phyloP scores from a whole-genome alignment of 805 yeast species.

The Sugiyamaella americana region DNA sequence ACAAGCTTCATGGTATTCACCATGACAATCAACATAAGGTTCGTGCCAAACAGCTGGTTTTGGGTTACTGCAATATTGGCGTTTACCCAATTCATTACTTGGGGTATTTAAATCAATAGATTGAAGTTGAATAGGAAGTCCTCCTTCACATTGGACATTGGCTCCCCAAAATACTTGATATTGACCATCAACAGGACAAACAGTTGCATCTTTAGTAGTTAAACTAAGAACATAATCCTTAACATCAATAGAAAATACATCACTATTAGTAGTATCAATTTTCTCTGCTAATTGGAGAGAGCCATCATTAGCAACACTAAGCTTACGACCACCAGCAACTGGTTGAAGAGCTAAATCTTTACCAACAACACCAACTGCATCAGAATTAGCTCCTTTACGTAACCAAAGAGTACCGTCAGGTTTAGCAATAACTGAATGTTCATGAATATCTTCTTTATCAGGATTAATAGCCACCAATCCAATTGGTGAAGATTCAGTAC shows the following conservation, averaged over 20 bases:
- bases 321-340: conserved; percentile 7
- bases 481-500: background rate
- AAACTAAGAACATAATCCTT: conserved; percentile 4
- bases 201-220: conserved; percentile 7
- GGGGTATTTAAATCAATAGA: background rate
- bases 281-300: conserved; percentile 10
- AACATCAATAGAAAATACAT: conserved; percentile 8
- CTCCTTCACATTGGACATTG: conserved; percentile 7
- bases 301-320: conserved; percentile 8
- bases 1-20: background rate
- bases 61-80: too few relatives aligned
- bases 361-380: conserved; percentile 4
- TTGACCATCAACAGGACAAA: conserved; percentile 9
- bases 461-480: conserved; percentile 7
- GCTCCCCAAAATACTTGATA: conserved; percentile 11
- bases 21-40: background rate
- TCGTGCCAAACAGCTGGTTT: background rate
- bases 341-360: conserved; percentile 6
- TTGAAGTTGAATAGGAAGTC: conserved; percentile 5
- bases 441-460: conserved; percentile 2
- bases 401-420: conserved; percentile 12
- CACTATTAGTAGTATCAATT: conserved; percentile 1
- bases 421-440: conserved; percentile 4
- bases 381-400: background rate
- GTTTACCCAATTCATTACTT: background rate